Conservation (phyloP, 2,329 filamentous ascomycete species). For the Alternaria sp. region DNA sequence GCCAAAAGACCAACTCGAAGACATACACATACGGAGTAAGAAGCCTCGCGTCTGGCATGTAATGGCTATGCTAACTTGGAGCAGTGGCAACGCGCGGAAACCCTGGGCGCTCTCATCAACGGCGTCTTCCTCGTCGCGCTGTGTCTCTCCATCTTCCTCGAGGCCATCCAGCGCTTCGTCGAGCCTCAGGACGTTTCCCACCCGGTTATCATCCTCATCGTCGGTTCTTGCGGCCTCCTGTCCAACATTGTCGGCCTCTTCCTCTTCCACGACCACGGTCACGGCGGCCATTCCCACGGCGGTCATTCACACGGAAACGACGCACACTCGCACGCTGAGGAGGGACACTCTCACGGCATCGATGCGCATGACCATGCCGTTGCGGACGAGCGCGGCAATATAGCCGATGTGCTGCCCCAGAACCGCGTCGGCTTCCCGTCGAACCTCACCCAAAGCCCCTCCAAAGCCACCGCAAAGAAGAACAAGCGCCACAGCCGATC, state of each 20-base stretch:
- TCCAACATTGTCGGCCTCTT: conserved; percentile 91
- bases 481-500: conserved; percentile 66
- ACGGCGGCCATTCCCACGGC: conserved; percentile 81
- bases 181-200: conserved; percentile 88
- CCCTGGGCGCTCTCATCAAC: conserved; percentile 93
- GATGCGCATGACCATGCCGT: conserved; percentile 53
- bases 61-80: conserved; percentile 20
- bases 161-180: conserved; percentile 89
- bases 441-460: conserved; percentile 21
- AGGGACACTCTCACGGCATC: conserved; percentile 57
- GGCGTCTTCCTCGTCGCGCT: conserved; percentile 96
- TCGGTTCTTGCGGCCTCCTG: conserved; percentile 82
- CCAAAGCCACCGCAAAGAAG: conserved; percentile 38
- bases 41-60: conserved; percentile 19
- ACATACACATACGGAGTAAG: conserved; percentile 93
- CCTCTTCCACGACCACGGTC: conserved; percentile 91
- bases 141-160: conserved; percentile 94
- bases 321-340: conserved; percentile 54
- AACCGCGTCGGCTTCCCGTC: conserved; percentile 61
- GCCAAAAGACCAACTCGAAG: conserved; percentile 78
- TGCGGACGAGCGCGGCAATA: conserved; percentile 64
- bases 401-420: conserved; percentile 69
- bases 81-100: conserved; percentile 96
- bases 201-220: conserved; percentile 85
- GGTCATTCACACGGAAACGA: conserved; percentile 59